Percentiles rank a stretch among this genome's conserved stretches.
phyloP scores from a whole-genome alignment of 805 yeast genomes.

The Lipomyces japonicus region DNA sequence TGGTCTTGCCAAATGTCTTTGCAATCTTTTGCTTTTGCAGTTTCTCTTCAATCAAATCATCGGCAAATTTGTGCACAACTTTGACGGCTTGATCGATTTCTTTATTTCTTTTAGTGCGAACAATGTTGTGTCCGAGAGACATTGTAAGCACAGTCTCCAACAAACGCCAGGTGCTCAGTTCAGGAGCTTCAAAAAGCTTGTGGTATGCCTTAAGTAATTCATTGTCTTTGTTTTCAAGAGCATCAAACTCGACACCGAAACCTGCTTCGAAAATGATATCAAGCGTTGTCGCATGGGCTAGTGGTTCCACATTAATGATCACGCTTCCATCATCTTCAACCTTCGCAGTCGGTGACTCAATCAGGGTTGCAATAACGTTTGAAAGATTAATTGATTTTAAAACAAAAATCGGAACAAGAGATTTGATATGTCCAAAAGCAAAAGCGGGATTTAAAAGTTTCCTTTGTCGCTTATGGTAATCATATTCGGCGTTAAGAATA shows the following conservation, averaged over 20 bases:
- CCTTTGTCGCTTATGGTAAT: conserved; percentile 18
- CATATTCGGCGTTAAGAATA: conserved; percentile 23
- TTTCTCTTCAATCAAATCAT: conserved; percentile 14
- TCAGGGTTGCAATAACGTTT: not conserved
- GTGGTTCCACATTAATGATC: conserved; percentile 7
- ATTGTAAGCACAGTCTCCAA: not conserved
- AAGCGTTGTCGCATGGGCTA: conserved; percentile 18
- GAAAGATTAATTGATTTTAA: conserved; percentile 9
- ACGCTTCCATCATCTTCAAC: conserved; percentile 1
- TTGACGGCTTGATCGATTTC: conserved; percentile 1
- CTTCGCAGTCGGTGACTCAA: not conserved
- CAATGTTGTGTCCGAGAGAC: conserved; percentile 5
- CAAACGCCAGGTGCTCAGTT: not conserved
- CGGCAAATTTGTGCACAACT: conserved; percentile 4
- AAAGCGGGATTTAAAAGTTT: conserved; percentile 18
- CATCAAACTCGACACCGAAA: conserved; percentile 18
- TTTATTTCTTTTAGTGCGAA: conserved; percentile 8
- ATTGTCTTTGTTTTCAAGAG: conserved; percentile 12
- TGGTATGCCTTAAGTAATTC: conserved; percentile 16
- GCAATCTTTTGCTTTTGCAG: conserved; percentile 20
- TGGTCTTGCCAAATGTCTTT: conserved; percentile 8
- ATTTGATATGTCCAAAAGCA: conserved; percentile 22
- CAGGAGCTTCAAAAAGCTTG: conserved; percentile 1
- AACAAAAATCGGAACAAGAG: conserved; percentile 14
- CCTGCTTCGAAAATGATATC: conserved; percentile 23